These are phyloP conservation scores for Yamadazyma phyllophila DNA, from an alignment of 805 yeast species.

Conservation along the genomic window DNA sequence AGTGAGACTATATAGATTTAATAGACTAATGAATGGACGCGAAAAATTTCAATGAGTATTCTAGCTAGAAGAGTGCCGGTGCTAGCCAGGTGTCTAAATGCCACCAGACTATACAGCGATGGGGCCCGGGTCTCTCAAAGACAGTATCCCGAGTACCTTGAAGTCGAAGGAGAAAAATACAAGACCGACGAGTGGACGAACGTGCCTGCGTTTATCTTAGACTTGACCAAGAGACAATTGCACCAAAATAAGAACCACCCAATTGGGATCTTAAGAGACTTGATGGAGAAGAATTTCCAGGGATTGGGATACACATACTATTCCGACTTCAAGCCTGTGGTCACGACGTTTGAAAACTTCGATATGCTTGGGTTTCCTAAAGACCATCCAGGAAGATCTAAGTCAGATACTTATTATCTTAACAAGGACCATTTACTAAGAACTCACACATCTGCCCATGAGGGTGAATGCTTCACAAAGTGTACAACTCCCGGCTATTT, in stretches of 20 bases:
- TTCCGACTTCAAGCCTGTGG: constrained; percentile 80
- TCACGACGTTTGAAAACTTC: constrained; percentile 78
- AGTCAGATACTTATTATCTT: constrained; percentile 88
- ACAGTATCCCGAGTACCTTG: constrained; percentile 22
- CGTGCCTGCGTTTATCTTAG: constrained; percentile 70
- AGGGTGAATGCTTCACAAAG: constrained; percentile 72
- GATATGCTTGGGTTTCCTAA: constrained; percentile 87
- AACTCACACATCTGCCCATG: constrained; percentile 98
- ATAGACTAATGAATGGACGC: neutral
- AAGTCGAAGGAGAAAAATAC: constrained; percentile 51
- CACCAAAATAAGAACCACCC: constrained; percentile 82
- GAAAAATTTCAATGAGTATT: neutral
- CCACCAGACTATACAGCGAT: neutral
- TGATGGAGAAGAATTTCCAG: constrained; percentile 67
- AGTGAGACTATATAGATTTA: too few relatives aligned
- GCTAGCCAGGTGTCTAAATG: neutral
- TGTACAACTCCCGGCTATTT: constrained; percentile 80
- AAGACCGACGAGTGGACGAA: constrained; percentile 80
- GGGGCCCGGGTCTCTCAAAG: neutral
- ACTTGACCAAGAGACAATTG: constrained; percentile 66
- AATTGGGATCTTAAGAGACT: constrained; percentile 74
- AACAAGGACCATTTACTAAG: constrained; percentile 71
- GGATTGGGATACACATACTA: constrained; percentile 73
- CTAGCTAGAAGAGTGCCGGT: neutral
- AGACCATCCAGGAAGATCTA: constrained; percentile 92